Base-by-base conservation (phyloP, 164 flowering plant species). In the Nelumbo lutea region DNA sequence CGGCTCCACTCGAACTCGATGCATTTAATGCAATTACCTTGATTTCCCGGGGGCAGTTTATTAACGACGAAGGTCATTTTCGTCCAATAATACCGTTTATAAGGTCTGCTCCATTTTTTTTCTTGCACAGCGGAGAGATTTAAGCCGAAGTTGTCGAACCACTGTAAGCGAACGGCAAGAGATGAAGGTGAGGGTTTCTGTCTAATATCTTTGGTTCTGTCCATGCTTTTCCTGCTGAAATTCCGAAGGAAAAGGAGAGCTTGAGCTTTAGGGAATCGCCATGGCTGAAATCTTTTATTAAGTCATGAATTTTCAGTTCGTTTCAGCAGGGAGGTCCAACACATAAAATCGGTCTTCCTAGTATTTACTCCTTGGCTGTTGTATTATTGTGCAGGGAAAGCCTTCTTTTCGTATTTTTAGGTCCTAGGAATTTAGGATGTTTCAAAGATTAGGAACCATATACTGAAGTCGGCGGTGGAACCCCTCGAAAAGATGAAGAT, bases 371-470 rank as follows among this genome's bases (percentile, higher is more conserved):
- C n/a, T 1, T 50, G 42, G 41, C 42, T 5, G 4, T 13, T 6
- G 8, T 68, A 6, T 40, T 14, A 2, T 59, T 46, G 1, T 41
- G 63, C 13, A 27, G 7, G 6, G n/a, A 52, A 15, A 52, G 57
- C 9, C 6, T 52, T 9, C 6, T 8, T 47, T 7, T 41, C 51
- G 59, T 41, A 9, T 10, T 41, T 65, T 65, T 64, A 4, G 65
- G 14, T 51, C 56, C 62, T 40, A 40, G 42, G 58, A 6, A 39
- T 42, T 63, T 62, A 52, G 68, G n/a, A 68, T 68, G 71, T 63
- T 68, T 63, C 63, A 63, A 64, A 73, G 76, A 39, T 63, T 73
- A 48, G 76, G 76, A 44, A 68, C 76, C 64, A 64, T 56, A 40
- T 6, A 13, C 53, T 42, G 44, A 14, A 15, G 15, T 61, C 41